These are phyloP conservation scores for Fabrea salina DNA, from an alignment of 169 alveolate genomes.

Conservation along the genomic window DNA sequence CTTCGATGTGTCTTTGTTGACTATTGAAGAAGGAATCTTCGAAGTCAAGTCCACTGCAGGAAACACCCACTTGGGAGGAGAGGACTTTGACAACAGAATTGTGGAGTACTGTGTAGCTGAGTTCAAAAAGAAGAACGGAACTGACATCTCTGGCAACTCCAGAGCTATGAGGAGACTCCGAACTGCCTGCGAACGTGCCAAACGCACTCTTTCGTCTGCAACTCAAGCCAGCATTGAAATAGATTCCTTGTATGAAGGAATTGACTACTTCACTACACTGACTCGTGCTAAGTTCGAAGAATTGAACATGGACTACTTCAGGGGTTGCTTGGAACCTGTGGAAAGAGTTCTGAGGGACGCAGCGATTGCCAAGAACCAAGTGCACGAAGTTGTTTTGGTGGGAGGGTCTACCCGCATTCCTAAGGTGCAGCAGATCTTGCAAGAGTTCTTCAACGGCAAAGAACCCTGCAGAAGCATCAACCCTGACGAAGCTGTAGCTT, in stretches of 20 bases:
- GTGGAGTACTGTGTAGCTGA: slow-evolving; percentile 95
- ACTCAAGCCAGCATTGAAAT: slow-evolving; percentile 95
- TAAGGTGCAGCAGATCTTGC: slow-evolving; percentile 89
- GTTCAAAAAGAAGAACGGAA: slow-evolving; percentile 89
- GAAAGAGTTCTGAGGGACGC: slow-evolving; percentile 95
- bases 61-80: slow-evolving; percentile 99
- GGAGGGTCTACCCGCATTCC: slow-evolving; percentile 99
- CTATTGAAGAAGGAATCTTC: slow-evolving; percentile 95
- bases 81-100: slow-evolving; percentile 97
- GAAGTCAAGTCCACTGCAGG: slow-evolving; percentile 99
- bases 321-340: slow-evolving; percentile 93
- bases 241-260: slow-evolving; percentile 94
- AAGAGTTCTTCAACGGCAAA: slow-evolving; percentile 91
- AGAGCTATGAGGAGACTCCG: slow-evolving; percentile 94
- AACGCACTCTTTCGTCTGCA: slow-evolving; percentile 94
- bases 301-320: slow-evolving; percentile 92
- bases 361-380: slow-evolving; percentile 89
- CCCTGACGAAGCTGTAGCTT: slow-evolving; percentile 97
- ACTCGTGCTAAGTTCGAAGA: slow-evolving; percentile 99
- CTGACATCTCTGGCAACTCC: slow-evolving; percentile 88
- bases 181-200: slow-evolving; percentile 96
- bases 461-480: slow-evolving; percentile 90
- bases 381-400: slow-evolving; percentile 95
- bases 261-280: slow-evolving; percentile 92
- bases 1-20: slow-evolving; percentile 96